Base-by-base conservation (phyloP, 2,329 filamentous ascomycete species). In the Beauveria medogensis region DNA sequence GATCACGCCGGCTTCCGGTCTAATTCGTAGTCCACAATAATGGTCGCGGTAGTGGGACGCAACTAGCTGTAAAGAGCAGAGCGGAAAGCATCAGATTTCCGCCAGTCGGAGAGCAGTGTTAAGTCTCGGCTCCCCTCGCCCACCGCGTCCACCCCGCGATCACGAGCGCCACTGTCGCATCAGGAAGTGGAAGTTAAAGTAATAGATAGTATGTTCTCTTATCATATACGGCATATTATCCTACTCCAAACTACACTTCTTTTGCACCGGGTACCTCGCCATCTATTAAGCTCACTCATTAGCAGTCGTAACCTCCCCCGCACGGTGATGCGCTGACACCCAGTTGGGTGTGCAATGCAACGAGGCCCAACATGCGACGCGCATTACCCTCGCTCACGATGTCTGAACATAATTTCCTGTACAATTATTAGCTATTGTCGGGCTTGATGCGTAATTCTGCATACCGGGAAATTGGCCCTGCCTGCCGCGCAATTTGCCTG, bases 401-500 rank as follows among this genome's bases (percentile, higher is more conserved):
- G 48, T 22, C 30, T 63, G 56, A n/a, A 63, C 61, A 57, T 63
- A 63, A 26, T 63, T 63, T 41, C 61, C 61, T 63, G 20, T n/a
- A 5, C 24, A 3, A 18, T 41, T 18, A 55, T 75, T 65, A 76
- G 70, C 48, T 40, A 54, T 40, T 34, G 12, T 52, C 40, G 41
- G 41, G 48, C 16, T 10, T 9, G 12, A 26, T 7, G 53, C n/a
- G 34, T 3, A 41, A 34, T 41, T 34, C 14, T 22, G 30, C 85
- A 71, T 80, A 96, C 94, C 94, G 76, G 94, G 94, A 73, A 99
- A 99, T 71, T 97, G 93, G 28, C 94, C 94, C 70, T 90, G 80
- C 75, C 88, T 88, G 54, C 89, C 91, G 62, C 88, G 81, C 59
- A 96, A 71, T 71, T 85, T 90, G 43, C 94, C 94, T 9, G 82